A percentile compares a stretch with the other conserved stretches of the same genome.
Conservation (phyloP, 2,329 filamentous ascomycete species). For the Cladophialophora carrionii region DNA sequence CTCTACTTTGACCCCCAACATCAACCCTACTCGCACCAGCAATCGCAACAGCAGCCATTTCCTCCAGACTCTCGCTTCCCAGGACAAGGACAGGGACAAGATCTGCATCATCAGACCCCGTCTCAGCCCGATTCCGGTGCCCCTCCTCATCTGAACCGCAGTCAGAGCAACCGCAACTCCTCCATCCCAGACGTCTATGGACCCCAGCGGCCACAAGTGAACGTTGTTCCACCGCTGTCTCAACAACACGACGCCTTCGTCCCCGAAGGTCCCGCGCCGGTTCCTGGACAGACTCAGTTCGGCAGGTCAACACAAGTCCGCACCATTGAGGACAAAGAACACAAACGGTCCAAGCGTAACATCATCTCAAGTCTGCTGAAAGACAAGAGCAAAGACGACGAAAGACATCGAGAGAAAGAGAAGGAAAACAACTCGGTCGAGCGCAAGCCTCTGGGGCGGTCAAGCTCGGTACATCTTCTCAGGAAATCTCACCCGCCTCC, state of each 20-base stretch:
- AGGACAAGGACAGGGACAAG: constrained; percentile 1
- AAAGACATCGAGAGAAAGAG: constrained; percentile 34
- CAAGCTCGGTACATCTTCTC: constrained; percentile 37
- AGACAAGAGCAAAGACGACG: constrained; percentile 35
- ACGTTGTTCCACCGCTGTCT: constrained; percentile 30
- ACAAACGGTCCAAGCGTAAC: constrained; percentile 34
- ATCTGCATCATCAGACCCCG: constrained; percentile 24
- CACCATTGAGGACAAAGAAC: constrained; percentile 33
- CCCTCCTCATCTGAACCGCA: constrained; percentile 29
- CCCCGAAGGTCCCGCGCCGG: constrained; percentile 27
- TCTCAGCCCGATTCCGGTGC: constrained; percentile 30
- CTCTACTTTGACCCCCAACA: constrained; percentile 24
- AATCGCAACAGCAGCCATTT: constrained; percentile 9
- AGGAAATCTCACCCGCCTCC: constrained; percentile 27
- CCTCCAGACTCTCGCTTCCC: constrained; percentile 8
- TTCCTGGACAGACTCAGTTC: constrained; percentile 36
- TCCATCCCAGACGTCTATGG: constrained; percentile 31
- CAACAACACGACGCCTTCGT: constrained; percentile 30
- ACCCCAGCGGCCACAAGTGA: constrained; percentile 34
- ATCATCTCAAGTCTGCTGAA: constrained; percentile 35
- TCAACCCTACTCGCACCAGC: constrained; percentile 18
- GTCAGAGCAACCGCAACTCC: constrained; percentile 28
- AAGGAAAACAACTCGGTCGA: constrained; percentile 26
- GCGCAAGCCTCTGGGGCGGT: constrained; percentile 34
- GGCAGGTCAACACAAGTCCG: constrained; percentile 34